These are phyloP conservation scores for Picocystis salinarum DNA, from an alignment of 139 green algal genomes.

Conservation along the genomic window DNA sequence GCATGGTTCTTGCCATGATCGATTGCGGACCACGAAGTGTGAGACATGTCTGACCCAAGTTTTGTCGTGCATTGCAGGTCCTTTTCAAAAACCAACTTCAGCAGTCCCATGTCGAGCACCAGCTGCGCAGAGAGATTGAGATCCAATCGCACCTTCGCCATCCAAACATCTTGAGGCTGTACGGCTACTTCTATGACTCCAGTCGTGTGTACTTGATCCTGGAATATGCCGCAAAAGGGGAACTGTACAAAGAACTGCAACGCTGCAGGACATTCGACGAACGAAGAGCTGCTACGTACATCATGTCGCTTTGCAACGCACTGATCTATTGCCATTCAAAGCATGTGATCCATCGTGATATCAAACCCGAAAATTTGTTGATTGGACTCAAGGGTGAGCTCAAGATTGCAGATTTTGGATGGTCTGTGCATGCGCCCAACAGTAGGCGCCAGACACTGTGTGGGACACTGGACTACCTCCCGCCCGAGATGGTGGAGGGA, in stretches of 20 bases:
- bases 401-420: slow-evolving; percentile 98
- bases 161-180: slow-evolving; percentile 93
- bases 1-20: neutral
- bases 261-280: slow-evolving; percentile 57
- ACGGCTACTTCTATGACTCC: slow-evolving; percentile 90
- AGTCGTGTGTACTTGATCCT: slow-evolving; percentile 94
- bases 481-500: slow-evolving; percentile 89
- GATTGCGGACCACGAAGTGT: neutral
- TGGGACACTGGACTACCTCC: slow-evolving; percentile 96
- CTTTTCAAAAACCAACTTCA: slow-evolving; percentile 94
- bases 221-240: slow-evolving; percentile 79
- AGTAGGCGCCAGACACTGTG: slow-evolving; percentile 81
- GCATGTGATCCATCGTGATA: slow-evolving; percentile 97
- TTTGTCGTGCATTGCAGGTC: slow-evolving; percentile 28
- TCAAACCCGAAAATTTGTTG: slow-evolving; percentile 97
- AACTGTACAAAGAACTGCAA: slow-evolving; percentile 95
- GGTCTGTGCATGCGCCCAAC: slow-evolving; percentile 86
- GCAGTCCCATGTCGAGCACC: slow-evolving; percentile 87
- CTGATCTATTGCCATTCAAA: slow-evolving; percentile 92
- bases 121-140: slow-evolving; percentile 92
- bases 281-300: slow-evolving; percentile 63
- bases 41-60: neutral
- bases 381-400: slow-evolving; percentile 74
- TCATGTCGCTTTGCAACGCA: slow-evolving; percentile 58
- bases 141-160: slow-evolving; percentile 96